Conservation (phyloP, 768 basidiomycete species). For the Exsudoporus frostii region DNA sequence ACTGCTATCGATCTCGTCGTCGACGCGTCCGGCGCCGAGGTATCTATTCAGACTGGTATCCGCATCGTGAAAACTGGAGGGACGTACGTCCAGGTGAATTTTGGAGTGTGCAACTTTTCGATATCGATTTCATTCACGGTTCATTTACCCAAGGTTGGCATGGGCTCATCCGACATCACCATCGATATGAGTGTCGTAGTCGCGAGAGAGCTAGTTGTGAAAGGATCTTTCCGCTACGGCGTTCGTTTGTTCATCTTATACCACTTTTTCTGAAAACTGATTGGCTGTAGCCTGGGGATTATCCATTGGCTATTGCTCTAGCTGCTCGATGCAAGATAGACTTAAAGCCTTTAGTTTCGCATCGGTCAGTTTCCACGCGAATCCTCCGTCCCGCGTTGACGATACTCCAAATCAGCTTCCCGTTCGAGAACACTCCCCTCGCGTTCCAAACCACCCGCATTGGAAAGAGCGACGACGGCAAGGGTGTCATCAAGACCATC, state of each 20-base stretch:
- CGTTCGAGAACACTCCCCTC: slow-evolving; percentile 70
- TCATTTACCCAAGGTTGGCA: slow-evolving; percentile 61
- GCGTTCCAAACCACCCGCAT: slow-evolving; percentile 81
- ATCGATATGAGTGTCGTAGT: slow-evolving; percentile 70
- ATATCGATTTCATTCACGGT: background rate
- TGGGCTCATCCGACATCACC: slow-evolving; percentile 74
- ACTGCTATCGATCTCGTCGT: slow-evolving; percentile 80
- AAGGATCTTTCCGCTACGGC: slow-evolving; percentile 92
- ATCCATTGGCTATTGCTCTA: slow-evolving; percentile 80
- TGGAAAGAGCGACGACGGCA: slow-evolving; percentile 85
- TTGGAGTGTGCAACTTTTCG: slow-evolving; percentile 1
- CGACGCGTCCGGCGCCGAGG: slow-evolving; percentile 91
- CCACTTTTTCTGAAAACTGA: background rate
- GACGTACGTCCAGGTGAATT: slow-evolving; percentile 59
- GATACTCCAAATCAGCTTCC: slow-evolving; percentile 43
- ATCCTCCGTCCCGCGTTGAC: background rate
- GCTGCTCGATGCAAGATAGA: slow-evolving; percentile 80
- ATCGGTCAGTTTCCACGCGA: slow-evolving; percentile 49
- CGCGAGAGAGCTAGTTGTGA: slow-evolving; percentile 76
- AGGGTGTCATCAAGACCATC: slow-evolving; percentile 84
- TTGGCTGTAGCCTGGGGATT: slow-evolving; percentile 67
- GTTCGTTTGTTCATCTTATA: slow-evolving; percentile 36
- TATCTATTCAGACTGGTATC: slow-evolving; percentile 84
- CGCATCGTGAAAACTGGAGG: slow-evolving; percentile 75
- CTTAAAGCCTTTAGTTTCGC: slow-evolving; percentile 85